These are phyloP conservation scores for Pichia nanzhaoensis DNA, from an alignment of 805 yeast species.

Conservation along the genomic window DNA sequence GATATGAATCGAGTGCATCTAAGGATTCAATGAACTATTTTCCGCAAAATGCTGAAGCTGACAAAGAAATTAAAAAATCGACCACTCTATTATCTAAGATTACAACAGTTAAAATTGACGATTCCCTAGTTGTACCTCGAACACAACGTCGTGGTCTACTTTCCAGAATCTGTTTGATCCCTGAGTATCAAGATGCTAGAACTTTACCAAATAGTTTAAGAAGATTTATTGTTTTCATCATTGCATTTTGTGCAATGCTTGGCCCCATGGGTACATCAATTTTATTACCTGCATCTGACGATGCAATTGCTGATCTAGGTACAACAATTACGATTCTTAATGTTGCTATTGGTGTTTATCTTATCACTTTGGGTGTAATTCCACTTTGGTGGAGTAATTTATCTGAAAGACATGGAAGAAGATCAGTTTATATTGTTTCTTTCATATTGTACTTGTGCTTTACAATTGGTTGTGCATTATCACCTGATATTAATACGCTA, in stretches of 20 bases:
- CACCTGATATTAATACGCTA: constrained; percentile 53
- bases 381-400: constrained; percentile 89
- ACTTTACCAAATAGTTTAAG: constrained; percentile 49
- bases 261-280: constrained; percentile 92
- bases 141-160: constrained; percentile 54
- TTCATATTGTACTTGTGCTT: constrained; percentile 59
- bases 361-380: constrained; percentile 66
- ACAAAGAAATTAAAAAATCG: constrained; percentile 2
- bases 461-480: constrained; percentile 63
- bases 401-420: constrained; percentile 68
- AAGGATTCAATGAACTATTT: not conserved
- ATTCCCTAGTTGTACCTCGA: constrained; percentile 29
- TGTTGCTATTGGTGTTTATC: constrained; percentile 72
- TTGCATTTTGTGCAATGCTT: constrained; percentile 67
- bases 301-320: constrained; percentile 45
- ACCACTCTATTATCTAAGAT: constrained; percentile 11
- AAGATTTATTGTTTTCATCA: constrained; percentile 48
- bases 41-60: not conserved
- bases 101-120: constrained; percentile 23
- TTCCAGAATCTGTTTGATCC: constrained; percentile 43
- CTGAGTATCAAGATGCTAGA: constrained; percentile 71
- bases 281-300: constrained; percentile 68
- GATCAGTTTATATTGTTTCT: constrained; percentile 65
- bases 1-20: not conserved
- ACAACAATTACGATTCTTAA: constrained; percentile 60